Evolutionary conservation across 257 asterid species (phyloP).

Genomic region (Coffea eugenioides): DNA sequence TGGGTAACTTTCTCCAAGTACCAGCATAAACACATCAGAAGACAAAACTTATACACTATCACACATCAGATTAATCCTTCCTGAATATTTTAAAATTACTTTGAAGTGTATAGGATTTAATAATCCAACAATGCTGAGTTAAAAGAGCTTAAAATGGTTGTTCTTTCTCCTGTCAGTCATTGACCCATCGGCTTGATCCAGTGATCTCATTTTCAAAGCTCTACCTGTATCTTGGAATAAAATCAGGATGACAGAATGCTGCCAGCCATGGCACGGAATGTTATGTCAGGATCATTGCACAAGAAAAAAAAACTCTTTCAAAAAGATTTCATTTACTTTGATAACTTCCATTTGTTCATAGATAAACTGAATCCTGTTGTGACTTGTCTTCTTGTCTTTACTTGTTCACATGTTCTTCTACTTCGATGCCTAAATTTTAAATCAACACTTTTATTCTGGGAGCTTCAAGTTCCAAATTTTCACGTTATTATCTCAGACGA

Average conservation of each 20-base stretch:
- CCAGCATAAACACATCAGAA: background rate
- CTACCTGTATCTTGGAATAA: background rate
- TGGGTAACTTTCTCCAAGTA: background rate
- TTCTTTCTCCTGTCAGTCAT: background rate
- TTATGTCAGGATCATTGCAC: background rate
- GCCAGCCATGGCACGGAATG: background rate
- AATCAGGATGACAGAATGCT: background rate
- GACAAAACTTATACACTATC: background rate
- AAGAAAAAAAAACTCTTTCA: background rate
- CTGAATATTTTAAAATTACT: background rate
- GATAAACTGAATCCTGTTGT: background rate
- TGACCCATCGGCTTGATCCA: background rate
- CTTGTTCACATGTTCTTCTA: background rate
- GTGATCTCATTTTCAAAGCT: background rate
- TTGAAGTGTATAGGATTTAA: background rate
- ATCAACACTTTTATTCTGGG: background rate
- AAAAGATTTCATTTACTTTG: background rate
- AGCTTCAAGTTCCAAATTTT: background rate
- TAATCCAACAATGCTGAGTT: background rate
- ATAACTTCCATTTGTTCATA: background rate
- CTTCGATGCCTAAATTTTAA: background rate
- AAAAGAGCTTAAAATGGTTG: background rate
- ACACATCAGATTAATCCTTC: background rate
- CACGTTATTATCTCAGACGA: background rate
- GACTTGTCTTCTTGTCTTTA: background rate